Base-by-base conservation (phyloP, 495 filamentous ascomycete genomes). In the Neurospora sp. region DNA sequence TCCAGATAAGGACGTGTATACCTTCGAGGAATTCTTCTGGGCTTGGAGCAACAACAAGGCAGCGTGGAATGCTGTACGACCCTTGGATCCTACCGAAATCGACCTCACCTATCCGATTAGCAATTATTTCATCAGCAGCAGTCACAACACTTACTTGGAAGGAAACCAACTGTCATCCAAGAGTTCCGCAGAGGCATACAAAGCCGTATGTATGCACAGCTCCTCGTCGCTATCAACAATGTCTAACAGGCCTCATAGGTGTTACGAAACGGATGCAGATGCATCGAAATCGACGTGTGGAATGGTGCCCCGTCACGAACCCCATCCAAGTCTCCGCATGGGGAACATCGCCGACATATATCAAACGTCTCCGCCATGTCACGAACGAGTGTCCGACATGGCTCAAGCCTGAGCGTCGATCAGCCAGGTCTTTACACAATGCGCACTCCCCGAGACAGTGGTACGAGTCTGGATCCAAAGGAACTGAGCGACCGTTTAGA, bases 281-380 rank as follows among this genome's bases (percentile, higher is more conserved):
- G 93, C 74, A 93, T 98, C 40, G 95, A 98, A 80, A 97, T 98
- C 76, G 95, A 98, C 79, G 94, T 98, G 10, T 97, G 94, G 93
- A 92, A 98, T 81, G 92, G 94, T 3, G 73, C 81, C 5, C 48
- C 72, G 3, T 73, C 79, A 22, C 76, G 77, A 12, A 71, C 74
- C 0, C 71, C 75, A 3, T 82, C 81, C 48, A 79, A 75, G 40
- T 79, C 79, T 4, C 80, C 81, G 16, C 40, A 72, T 39, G 72
- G 68, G 20, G 74, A 79, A 35, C 82, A 85, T 42, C 73, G 74
- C 61, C 76, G 79, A 40, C 79, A 81, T 69, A 72, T 84, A 20
- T 85, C 85, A 9, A 80, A 82, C 9, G 76, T 79, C 35, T 81
- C 85, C 40, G 79, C 69, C 79, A 81, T n/a, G 80, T 77, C 72